phyloP scores from a whole-genome alignment of 2,329 filamentous ascomycete species.

The Drechslerella coelobrocha region DNA sequence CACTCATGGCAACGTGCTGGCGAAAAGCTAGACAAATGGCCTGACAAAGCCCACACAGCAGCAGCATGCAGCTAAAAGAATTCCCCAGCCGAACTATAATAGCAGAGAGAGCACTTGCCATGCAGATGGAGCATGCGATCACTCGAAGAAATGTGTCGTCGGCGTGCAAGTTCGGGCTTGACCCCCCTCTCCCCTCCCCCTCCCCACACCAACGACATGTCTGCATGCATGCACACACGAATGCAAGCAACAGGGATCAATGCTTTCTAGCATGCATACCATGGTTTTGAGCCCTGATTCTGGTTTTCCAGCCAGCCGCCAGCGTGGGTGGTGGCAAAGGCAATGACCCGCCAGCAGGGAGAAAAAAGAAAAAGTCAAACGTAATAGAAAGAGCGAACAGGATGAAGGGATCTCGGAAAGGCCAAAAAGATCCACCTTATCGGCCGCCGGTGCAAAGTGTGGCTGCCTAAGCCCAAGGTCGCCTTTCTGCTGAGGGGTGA shows the following conservation, averaged over 20 bases:
- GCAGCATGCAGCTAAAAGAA: background rate
- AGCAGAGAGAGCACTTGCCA: background rate
- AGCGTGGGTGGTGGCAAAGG: constrained; percentile 39
- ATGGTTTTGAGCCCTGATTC: constrained; percentile 50
- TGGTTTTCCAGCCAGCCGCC: constrained; percentile 28
- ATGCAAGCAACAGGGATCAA: constrained; percentile 36
- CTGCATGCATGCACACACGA: constrained; percentile 37
- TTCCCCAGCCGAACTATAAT: background rate
- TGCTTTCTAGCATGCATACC: constrained; percentile 47
- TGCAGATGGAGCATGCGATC: background rate
- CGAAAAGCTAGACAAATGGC: background rate
- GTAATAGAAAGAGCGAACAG: constrained; percentile 15
- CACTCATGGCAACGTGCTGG: background rate
- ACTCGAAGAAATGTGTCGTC: background rate
- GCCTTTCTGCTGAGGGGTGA: constrained; percentile 32
- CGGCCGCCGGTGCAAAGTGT: constrained; percentile 46
- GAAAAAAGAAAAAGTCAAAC: constrained; percentile 7
- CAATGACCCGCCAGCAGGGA: constrained; percentile 5
- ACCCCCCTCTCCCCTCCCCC: background rate
- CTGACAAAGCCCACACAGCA: background rate
- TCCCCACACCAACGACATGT: constrained; percentile 49
- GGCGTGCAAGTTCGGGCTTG: constrained; percentile 29
- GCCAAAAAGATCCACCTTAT: constrained; percentile 48
- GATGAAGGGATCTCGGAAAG: constrained; percentile 26
- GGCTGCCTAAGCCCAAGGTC: constrained; percentile 50